Conservation (phyloP, 2,329 filamentous ascomycete genomes). For the Purpureocillium takamizusanense region DNA sequence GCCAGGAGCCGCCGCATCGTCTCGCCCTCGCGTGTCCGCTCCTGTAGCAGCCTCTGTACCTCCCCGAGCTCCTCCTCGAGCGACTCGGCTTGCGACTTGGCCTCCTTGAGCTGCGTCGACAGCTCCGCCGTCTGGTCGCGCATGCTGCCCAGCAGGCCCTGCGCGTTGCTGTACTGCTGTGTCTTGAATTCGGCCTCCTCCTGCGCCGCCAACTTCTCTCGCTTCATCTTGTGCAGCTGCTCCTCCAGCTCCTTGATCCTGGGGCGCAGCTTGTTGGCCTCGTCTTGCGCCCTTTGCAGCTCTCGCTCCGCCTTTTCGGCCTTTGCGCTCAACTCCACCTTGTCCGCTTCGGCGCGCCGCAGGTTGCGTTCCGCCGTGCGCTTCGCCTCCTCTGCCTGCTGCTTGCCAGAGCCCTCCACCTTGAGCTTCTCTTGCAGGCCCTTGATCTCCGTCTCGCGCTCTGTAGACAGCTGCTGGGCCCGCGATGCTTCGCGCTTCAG, state of each 20-base stretch:
- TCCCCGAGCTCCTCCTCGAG: constrained; percentile 89
- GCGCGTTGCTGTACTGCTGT: constrained; percentile 76
- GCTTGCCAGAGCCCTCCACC: constrained; percentile 61
- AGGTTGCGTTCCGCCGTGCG: constrained; percentile 67
- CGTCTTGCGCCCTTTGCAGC: constrained; percentile 62
- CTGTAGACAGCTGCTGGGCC: constrained; percentile 59
- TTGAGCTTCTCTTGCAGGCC: constrained; percentile 69
- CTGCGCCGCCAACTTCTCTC: constrained; percentile 57
- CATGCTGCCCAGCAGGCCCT: constrained; percentile 84
- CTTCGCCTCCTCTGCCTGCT: constrained; percentile 72
- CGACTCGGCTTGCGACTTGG: constrained; percentile 70
- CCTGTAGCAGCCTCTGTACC: constrained; percentile 74
- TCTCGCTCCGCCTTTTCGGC: constrained; percentile 65
- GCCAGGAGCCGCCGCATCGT: constrained; percentile 86
- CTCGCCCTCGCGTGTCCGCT: constrained; percentile 85
- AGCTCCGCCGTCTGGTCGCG: constrained; percentile 86
- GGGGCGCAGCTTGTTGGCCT: constrained; percentile 57
- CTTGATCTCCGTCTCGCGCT: constrained; percentile 72
- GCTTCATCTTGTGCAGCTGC: constrained; percentile 57
- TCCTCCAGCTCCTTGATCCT: constrained; percentile 62
- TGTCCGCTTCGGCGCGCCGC: constrained; percentile 67
- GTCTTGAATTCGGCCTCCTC: constrained; percentile 80
- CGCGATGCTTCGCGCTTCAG: constrained; percentile 63
- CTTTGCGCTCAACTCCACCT: constrained; percentile 65
- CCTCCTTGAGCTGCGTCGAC: constrained; percentile 84